Conservation (phyloP, 768 basidiomycete genomes). For the Boletus rufocinnamomeus region DNA sequence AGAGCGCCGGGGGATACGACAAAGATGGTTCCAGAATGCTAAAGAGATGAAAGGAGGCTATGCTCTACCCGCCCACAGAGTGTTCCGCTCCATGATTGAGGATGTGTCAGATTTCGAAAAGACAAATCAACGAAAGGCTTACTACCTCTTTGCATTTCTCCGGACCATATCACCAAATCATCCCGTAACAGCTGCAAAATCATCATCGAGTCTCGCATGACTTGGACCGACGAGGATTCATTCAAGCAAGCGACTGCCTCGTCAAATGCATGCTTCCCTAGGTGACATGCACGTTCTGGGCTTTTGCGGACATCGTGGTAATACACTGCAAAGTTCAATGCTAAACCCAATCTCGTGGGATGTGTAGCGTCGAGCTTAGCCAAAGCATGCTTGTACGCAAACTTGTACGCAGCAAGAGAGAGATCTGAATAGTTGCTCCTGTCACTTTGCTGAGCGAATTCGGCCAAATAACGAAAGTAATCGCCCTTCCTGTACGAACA, state of each 20-base stretch:
- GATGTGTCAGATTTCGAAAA: conserved; percentile 17
- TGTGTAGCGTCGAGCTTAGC: conserved; percentile 75
- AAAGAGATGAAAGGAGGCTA: background rate
- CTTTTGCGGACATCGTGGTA: conserved; percentile 85
- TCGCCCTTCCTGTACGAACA: conserved; percentile 68
- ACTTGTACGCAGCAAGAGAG: conserved; percentile 83
- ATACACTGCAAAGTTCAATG: conserved; percentile 93
- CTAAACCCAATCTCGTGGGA: conserved; percentile 85
- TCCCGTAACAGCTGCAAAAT: conserved; percentile 82
- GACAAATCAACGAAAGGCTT: conserved; percentile 7
- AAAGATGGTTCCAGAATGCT: conserved; percentile 3
- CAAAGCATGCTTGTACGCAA: conserved; percentile 80
- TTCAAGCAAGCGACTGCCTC: conserved; percentile 76
- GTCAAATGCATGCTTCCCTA: conserved; percentile 92
- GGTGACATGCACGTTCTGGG: conserved; percentile 83
- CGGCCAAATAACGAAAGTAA: conserved; percentile 89
- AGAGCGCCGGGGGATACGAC: background rate
- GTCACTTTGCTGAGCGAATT: conserved; percentile 74
- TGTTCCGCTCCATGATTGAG: conserved; percentile 27
- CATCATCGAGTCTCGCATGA: conserved; percentile 72
- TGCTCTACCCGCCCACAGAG: conserved; percentile 18
- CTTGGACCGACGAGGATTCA: conserved; percentile 42
- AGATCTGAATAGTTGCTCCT: conserved; percentile 69
- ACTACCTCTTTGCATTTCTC: conserved; percentile 61
- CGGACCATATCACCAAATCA: conserved; percentile 84